These are phyloP conservation scores for Apiospora aurea DNA, from an alignment of 2,329 filamentous ascomycete genomes.

Conservation along the genomic window DNA sequence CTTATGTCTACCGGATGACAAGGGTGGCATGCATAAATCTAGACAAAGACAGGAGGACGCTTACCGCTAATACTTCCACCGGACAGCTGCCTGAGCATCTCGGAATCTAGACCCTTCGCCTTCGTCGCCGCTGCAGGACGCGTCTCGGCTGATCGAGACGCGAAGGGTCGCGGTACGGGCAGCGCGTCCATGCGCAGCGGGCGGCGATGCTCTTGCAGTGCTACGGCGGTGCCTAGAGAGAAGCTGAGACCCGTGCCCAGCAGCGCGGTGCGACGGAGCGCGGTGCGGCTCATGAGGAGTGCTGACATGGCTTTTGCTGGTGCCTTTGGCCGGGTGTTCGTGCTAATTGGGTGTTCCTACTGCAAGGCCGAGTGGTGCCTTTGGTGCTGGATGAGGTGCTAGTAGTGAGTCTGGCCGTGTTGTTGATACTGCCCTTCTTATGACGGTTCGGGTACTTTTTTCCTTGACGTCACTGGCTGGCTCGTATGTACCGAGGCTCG, in stretches of 20 bases:
- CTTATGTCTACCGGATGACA: slow-evolving; percentile 31
- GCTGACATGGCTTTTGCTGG: slow-evolving; percentile 13
- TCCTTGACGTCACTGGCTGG: slow-evolving; percentile 4
- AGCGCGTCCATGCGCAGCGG: slow-evolving; percentile 36
- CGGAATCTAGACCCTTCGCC: slow-evolving; percentile 40
- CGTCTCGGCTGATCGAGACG: slow-evolving; percentile 21
- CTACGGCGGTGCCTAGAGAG: slow-evolving; percentile 40
- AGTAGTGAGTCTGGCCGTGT: background rate
- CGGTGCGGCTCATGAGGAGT: slow-evolving; percentile 36
- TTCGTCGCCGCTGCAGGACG: slow-evolving; percentile 27
- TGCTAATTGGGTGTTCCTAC: background rate
- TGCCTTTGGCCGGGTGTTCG: background rate
- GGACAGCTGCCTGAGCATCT: slow-evolving; percentile 57
- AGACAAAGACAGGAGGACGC: slow-evolving; percentile 25
- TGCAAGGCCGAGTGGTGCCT: background rate
- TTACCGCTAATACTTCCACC: slow-evolving; percentile 61
- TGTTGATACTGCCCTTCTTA: background rate
- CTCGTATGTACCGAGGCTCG: background rate
- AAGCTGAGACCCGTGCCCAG: slow-evolving; percentile 41
- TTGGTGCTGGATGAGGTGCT: background rate
- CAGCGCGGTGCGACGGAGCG: slow-evolving; percentile 39
- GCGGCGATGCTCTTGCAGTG: slow-evolving; percentile 32
- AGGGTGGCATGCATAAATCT: slow-evolving; percentile 17
- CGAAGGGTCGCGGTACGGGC: slow-evolving; percentile 30
- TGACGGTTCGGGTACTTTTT: background rate